Evolutionary conservation across 768 basidiomycete species (phyloP).

Genomic region (Amanita rubescens): DNA sequence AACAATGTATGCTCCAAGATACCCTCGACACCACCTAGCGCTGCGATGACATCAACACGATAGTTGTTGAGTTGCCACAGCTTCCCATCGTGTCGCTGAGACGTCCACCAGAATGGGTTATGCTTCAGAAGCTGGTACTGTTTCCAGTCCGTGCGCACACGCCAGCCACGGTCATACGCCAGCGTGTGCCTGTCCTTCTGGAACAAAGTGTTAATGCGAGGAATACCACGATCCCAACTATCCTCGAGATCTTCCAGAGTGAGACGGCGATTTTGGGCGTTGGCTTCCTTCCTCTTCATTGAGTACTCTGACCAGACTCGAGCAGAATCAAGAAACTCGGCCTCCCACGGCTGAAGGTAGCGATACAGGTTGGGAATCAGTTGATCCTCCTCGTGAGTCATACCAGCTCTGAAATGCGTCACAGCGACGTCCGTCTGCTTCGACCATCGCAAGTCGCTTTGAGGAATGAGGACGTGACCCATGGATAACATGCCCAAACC

Average conservation of each 20-base stretch:
- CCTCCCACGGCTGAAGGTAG: constrained; percentile 95
- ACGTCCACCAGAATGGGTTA: constrained; percentile 99
- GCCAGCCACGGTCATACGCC: constrained; percentile 99
- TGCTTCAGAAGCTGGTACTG: constrained; percentile 92
- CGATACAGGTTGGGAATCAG: constrained; percentile 97
- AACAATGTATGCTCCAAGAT: constrained; percentile 96
- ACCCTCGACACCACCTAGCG: constrained; percentile 91
- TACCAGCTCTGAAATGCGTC: constrained; percentile 98
- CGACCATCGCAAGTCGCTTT: constrained; percentile 95
- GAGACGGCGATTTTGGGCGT: constrained; percentile 92
- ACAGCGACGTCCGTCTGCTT: constrained; percentile 98
- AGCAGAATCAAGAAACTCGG: constrained; percentile 95
- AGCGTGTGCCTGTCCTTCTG: constrained; percentile 97
- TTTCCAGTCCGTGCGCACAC: constrained; percentile 96
- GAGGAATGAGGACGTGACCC: constrained; percentile 98
- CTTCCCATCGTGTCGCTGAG: constrained; percentile 93
- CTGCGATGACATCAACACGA: constrained; percentile 98
- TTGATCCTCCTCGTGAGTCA: constrained; percentile 93
- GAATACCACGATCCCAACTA: constrained; percentile 98
- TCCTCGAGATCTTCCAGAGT: constrained; percentile 98
- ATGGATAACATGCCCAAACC: constrained; percentile 99
- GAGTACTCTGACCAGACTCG: constrained; percentile 99
- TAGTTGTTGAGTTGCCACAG: constrained; percentile 98
- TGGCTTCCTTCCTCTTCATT: constrained; percentile 99
- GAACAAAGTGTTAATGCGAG: constrained; percentile 97